Percentiles rank a stretch among this genome's conserved stretches.
These are phyloP conservation scores for Leishmania amazonensis DNA, from an alignment of 208 protist species.

Conservation along the genomic window DNA sequence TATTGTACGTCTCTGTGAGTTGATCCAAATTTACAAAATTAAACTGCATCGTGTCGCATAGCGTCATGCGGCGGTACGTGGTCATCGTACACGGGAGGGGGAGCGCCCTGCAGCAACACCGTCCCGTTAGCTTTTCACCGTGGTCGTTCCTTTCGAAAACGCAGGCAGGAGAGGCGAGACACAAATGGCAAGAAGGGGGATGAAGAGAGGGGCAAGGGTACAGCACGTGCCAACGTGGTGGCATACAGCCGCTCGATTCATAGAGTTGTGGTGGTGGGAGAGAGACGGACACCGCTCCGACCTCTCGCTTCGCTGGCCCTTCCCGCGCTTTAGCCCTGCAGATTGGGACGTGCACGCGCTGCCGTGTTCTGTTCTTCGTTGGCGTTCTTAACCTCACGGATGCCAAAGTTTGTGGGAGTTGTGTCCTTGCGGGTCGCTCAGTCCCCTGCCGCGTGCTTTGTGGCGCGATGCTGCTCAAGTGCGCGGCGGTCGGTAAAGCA, in stretches of 20 bases:
- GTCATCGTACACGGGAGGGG: conserved; percentile 75
- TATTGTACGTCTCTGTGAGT: conserved; percentile 98
- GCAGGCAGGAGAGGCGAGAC: not conserved
- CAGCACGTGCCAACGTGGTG: not conserved
- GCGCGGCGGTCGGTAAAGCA: conserved; percentile 38
- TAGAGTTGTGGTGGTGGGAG: too few relatives aligned
- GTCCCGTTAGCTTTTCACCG: not conserved
- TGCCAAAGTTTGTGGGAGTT: not conserved
- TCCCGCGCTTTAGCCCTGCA: too few relatives aligned
- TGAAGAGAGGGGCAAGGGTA: not conserved
- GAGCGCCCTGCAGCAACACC: too few relatives aligned
- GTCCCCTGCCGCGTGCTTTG: conserved; percentile 17
- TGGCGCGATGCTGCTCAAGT: conserved; percentile 34
- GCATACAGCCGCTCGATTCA: not conserved
- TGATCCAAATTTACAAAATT: conserved; percentile 98
- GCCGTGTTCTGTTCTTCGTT: too few relatives aligned
- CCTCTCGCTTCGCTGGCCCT: too few relatives aligned
- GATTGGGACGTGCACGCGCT: too few relatives aligned
- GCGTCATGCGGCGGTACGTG: conserved; percentile 88
- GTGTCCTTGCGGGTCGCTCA: not conserved
- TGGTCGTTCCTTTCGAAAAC: not conserved
- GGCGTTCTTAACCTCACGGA: not conserved
- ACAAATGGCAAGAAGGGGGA: not conserved
- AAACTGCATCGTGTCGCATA: conserved; percentile 95
- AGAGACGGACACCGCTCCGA: too few relatives aligned